phyloP scores from a whole-genome alignment of 495 filamentous ascomycete genomes.

The Aspergillus wentii region DNA sequence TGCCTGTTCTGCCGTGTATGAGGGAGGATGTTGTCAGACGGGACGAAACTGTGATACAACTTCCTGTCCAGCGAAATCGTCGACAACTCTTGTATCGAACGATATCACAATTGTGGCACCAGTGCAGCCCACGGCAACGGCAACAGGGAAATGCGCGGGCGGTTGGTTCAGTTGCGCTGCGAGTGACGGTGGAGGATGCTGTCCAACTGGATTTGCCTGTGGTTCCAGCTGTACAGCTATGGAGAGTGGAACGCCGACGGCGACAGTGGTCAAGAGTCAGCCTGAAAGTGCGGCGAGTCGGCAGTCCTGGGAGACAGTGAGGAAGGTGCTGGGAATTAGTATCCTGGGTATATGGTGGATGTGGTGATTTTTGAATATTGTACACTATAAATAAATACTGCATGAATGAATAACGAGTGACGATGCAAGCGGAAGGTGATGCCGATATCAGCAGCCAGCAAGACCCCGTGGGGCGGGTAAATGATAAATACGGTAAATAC shows the following conservation, averaged over 20 bases:
- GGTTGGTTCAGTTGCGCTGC: conserved; percentile 78
- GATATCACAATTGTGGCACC: conserved; percentile 68
- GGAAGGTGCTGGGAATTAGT: conserved; percentile 3
- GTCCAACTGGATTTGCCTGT: conserved; percentile 69
- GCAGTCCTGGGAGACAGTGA: neutral
- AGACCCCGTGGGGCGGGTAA: too few species aligned
- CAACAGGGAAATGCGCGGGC: conserved; percentile 50
- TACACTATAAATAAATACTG: too few species aligned
- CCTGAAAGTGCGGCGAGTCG: conserved; percentile 12
- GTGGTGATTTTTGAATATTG: too few species aligned
- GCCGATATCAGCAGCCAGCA: too few species aligned
- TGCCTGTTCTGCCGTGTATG: conserved; percentile 59
- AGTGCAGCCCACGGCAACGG: conserved; percentile 32
- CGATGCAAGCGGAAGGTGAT: too few species aligned
- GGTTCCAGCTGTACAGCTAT: conserved; percentile 66
- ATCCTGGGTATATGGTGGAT: too few species aligned
- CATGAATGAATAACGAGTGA: too few species aligned
- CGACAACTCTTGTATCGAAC: conserved; percentile 56
- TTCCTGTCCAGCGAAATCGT: conserved; percentile 54
- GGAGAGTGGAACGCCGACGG: conserved; percentile 40
- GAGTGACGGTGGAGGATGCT: conserved; percentile 67
- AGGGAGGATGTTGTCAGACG: conserved; percentile 74
- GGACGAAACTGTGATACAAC: conserved; percentile 77
- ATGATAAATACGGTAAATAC: too few species aligned
- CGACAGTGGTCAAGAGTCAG: conserved; percentile 55